Base-by-base conservation (phyloP, 768 basidiomycete genomes). In the Russula emetica region DNA sequence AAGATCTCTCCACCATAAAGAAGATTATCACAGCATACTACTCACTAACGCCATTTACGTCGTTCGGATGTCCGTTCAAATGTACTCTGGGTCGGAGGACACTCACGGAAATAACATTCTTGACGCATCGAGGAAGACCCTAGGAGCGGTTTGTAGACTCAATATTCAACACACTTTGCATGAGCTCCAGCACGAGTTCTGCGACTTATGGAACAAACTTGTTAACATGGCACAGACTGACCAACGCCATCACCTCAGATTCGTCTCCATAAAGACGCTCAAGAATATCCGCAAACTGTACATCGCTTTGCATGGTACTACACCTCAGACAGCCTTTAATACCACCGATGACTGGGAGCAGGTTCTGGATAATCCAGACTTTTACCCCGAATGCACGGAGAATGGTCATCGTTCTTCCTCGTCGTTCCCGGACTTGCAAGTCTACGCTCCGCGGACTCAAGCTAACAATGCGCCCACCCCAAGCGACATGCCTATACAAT, bases 201-300 rank as follows among this genome's bases (percentile, higher is more conserved):
- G 60, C 20, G 9, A 20, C 1, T 4, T 61, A 26, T 61, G 54
- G 60, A 55, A 55, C 20, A 11, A 55, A 24, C 53, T 61, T 1
- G 24, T 36, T 14, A 5, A 20, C 0, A 13, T 0, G 5, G 44
- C 44, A 44, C 52, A 34, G 6, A 0, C 1, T 24, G 1, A 28
- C 8, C 0, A 9, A 0, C 20, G 2, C 60, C 18, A n/a, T 9
- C 20, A 44, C 36, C 24, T 2, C n/a, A 10, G 0, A 26, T 1
- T 1, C 24, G 3, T 55, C 2, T 13, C 16, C 22, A 7, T n/a
- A 16, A 26, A 10, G 3, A 47, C 22, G 6, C 60, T 61, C 44
- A 61, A 45, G 44, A 54, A 45, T 36, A 26, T 61, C 26, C 60
- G 60, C 7, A 47, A 34, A 30, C 30, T 47, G 10, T 61, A 55